Base-by-base conservation (phyloP, 2,329 filamentous ascomycete species). In the Xylariaceae sp. region DNA sequence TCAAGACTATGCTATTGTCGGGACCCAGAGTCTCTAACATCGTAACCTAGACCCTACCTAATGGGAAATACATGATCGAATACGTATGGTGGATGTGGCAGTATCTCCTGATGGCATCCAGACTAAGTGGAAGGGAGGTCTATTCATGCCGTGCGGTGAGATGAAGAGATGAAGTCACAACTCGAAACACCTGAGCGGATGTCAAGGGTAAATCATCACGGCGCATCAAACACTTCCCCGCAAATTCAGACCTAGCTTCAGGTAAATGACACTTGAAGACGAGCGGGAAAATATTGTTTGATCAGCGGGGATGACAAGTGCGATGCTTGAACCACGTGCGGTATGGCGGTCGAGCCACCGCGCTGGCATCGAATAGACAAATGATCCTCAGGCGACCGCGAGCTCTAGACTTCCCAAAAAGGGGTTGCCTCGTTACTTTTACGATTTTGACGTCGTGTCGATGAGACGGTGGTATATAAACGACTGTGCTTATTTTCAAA, bases 361-460 rank as follows among this genome's bases (percentile, higher is more conserved):
- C 43, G 20, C 21, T 40, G 44, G 49, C 40, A 45, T 44, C 44
- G 6, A 55, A 37, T 20, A 47, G 44, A 44, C 20, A 40, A 37
- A 42, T 21, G 14, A 14, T 20, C 23, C 52, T 56, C 49, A 55
- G 48, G 55, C 55, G 49, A 60, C 26, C 50, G n/a, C 44, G 12
- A 26, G 46, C 7, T 29, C n/a, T 16, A 44, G 19, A 18, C 42
- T 37, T 48, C 48, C 40, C 19, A 29, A 21, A 14, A 32, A 47
- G 37, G 47, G 37, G 40, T 29, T 46, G 32, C 26, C 40, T 41
- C 37, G n/a, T n/a, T n/a, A 48, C 5, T 3, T 3, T 7, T 37
- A 12, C 32, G 6, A 12, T 37, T 37, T 37, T 55, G 45, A 21
- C 54, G 26, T 32, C 21, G 26, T 21, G 49, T 44, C 47, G 48